Evolutionary conservation across 129 eudicot genomes (phyloP), one percentile per base, ranked within the genome.

Genomic region (Deinandra increscens): DNA sequence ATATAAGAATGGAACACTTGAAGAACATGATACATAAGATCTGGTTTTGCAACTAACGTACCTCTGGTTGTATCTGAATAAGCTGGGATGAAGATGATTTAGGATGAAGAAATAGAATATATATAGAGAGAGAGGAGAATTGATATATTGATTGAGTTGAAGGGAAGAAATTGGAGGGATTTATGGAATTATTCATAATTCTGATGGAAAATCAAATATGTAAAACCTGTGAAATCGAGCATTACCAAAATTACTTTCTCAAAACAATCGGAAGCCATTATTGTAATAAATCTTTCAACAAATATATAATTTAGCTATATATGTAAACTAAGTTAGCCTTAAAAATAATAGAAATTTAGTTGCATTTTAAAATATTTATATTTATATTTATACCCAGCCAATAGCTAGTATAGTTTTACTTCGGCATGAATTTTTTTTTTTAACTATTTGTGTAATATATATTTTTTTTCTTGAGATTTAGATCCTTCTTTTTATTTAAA

Each of bases 61-160:
- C 81, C 81, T 77, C 15, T 34, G 46, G 23, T 7, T 4, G 29
- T 13, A 69, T 76, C 71, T 76, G 81, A 51, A 69, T 11, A 77
- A 62, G 48, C 71, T 62, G 71, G 76, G 43, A 49, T 0, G 48
- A 50, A 38, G 71, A 50, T 39, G 66, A 38, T 60, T 29, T 29
- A 61, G 18, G 17, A 20, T 23, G 50, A 60, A 22, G 20, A 49
- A 14, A 44, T 23, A 23, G 15, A 36, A 62, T 41, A 74, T 46
- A 45, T 13, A 26, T n/a, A 49, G 6, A 12, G 10, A 11, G 46
- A 42, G 3, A 0, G 13, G 48, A 31, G 68, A 60, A 34, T 49
- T 33, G 58, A 55, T 29, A 55, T 29, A 66, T 43, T 17, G 6
- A 54, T 66, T 31, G 23, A 60, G 36, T 60, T 60, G 14, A 34